phyloP scores from a whole-genome alignment of 108 stramenopile genomes.

The Skeletonema costatum region DNA sequence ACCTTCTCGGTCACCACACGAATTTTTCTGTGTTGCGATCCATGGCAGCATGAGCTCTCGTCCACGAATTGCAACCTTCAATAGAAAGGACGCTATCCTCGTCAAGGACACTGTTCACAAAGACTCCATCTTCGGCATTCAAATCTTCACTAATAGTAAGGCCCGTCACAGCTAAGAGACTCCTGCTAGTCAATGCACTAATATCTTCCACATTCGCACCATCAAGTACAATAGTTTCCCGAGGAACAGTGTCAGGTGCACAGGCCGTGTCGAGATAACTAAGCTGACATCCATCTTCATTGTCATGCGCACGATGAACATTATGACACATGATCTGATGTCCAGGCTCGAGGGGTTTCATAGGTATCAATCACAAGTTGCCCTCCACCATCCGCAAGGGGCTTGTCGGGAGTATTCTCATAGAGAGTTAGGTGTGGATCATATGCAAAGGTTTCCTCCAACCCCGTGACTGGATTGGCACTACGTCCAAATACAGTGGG shows the following conservation, averaged over 20 bases:
- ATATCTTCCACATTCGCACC: constrained; percentile 13
- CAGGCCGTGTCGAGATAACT: constrained; percentile 23
- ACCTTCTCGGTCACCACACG: not conserved
- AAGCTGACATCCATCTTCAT: constrained; percentile 53
- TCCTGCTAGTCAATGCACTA: constrained; percentile 34
- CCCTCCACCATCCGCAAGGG: constrained; percentile 48
- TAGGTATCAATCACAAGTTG: constrained; percentile 6
- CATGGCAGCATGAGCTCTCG: not conserved
- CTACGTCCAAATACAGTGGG: constrained; percentile 1
- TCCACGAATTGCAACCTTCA: not conserved
- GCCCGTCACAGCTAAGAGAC: constrained; percentile 53
- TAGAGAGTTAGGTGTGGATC: constrained; percentile 2
- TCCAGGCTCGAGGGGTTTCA: constrained; percentile 26
- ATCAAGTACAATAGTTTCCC: constrained; percentile 25
- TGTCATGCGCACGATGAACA: constrained; percentile 41
- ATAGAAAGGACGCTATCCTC: not conserved
- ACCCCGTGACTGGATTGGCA: not conserved
- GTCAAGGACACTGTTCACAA: not conserved
- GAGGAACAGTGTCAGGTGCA: constrained; percentile 14
- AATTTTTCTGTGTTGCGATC: not conserved
- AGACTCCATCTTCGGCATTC: not conserved
- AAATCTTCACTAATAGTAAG: constrained; percentile 26
- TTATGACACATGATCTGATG: constrained; percentile 29
- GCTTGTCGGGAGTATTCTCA: constrained; percentile 1
- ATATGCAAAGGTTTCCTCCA: not conserved